Percentiles rank a stretch among this genome's conserved stretches.
phyloP scores from a whole-genome alignment of 1,284 basidiomycete genomes.

The Agroathelia rolfsii region DNA sequence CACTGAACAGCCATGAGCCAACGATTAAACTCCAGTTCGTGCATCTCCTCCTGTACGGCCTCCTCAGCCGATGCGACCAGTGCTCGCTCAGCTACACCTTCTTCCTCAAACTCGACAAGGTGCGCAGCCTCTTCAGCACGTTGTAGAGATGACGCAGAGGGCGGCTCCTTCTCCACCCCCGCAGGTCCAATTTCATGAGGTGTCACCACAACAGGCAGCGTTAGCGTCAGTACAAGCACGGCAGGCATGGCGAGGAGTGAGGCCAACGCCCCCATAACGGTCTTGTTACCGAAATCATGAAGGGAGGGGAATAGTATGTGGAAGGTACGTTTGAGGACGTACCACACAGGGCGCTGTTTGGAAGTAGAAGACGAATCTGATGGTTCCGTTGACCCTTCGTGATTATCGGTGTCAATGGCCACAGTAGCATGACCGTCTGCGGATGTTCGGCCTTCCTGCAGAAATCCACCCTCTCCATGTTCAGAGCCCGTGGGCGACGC shows the following conservation, averaged over 20 bases:
- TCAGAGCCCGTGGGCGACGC: constrained; percentile 35
- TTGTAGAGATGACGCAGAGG: no score
- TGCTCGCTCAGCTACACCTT: constrained; percentile 51
- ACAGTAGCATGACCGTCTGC: constrained; percentile 29
- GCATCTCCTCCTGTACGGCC: constrained; percentile 52
- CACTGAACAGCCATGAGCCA: constrained; percentile 78
- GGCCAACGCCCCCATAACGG: constrained; percentile 62
- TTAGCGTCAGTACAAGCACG: constrained; percentile 78
- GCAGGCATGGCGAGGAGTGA: constrained; percentile 82
- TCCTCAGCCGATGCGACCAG: constrained; percentile 61
- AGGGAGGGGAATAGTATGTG: constrained; percentile 83
- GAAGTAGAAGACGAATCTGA: no score
- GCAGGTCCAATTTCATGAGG: constrained; percentile 33
- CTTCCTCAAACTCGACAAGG: constrained; percentile 60
- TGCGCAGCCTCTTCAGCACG: constrained; percentile 29
- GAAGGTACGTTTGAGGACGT: constrained; percentile 31
- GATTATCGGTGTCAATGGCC: constrained; percentile 27
- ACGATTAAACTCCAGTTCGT: constrained; percentile 65
- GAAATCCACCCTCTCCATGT: no score
- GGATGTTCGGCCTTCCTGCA: no score
- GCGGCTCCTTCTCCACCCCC: constrained; percentile 36
- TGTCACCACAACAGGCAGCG: constrained; percentile 83
- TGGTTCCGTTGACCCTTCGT: no score
- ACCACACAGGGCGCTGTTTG: constrained; percentile 29
- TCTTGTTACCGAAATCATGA: constrained; percentile 66